Evolutionary conservation across 257 asterid species (phyloP), one percentile per base, ranked within the genome.

Genomic region (Fraxinus quadrangulata): DNA sequence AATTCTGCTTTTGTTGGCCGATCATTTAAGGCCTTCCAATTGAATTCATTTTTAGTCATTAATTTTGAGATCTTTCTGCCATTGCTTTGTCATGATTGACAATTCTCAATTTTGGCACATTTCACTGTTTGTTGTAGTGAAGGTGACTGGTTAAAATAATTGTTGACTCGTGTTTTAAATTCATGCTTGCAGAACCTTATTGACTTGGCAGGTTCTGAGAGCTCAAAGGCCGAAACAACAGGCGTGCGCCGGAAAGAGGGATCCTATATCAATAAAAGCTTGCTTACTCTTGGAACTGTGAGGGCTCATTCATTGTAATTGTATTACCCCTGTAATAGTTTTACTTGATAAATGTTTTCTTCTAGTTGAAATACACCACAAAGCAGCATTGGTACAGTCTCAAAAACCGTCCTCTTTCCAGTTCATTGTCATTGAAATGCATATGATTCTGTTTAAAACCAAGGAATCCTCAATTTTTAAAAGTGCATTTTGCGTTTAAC

Each of bases 181-280:
- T 54, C 81, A 56, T 85, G 31, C 84, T 82, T 89, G 93, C 92
- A 96, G 99, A 94, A 96, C 89, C 96, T 93, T 79, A 96, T 96
- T 88, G 99, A 96, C 89, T 86, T 94, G 93, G 99, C 99, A 59
- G 99, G 99, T 84, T 96, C 99, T 75, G 99, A 96, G 90, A 96
- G 98, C 87, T 96, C 98, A 77, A 96, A 77, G 88, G 98, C 86
- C 54, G 98, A 90, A 86, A 94, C 99, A 75, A 91, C 90, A 14
- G 99, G 99, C 75, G 67, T 93, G 77, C 96, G 98, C 78, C 86
- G 96, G 83, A 96, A 96, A 86, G 99, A 96, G 84, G 99, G 99
- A 67, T 89, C 99, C 73, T 96, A 90, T 82, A 94, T 96, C 86
- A 96, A 96, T 80, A 96, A 96, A 90, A 96, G 99, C 86, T 90